Evolutionary conservation across 73 alveolate genomes (phyloP).

Genomic region (Symbiodinium natans): DNA sequence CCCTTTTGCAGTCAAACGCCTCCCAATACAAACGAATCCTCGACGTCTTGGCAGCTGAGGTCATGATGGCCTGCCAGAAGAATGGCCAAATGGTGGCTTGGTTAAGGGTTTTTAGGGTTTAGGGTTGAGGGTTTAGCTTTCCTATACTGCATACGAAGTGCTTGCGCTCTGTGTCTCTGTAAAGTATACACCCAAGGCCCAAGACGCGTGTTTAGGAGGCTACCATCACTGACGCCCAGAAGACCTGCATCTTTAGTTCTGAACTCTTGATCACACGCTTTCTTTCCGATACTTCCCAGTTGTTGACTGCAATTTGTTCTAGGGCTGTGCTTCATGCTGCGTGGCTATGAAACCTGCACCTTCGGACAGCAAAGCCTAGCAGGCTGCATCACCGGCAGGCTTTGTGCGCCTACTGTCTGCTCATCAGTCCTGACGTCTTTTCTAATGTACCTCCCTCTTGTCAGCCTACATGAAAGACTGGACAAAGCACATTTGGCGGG

Average conservation of each 20-base stretch:
- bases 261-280: not conserved
- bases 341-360: too few relatives aligned
- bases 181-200: not conserved
- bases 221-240: not conserved
- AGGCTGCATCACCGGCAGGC: too few relatives aligned
- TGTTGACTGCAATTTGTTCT: too few relatives aligned
- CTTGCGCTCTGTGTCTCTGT: not conserved
- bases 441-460: too few relatives aligned
- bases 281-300: too few relatives aligned
- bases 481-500: too few relatives aligned
- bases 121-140: not conserved
- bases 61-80: conserved; percentile 69
- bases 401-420: too few relatives aligned
- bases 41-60: not conserved
- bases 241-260: not conserved
- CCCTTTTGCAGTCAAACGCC: not conserved
- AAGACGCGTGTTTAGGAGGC: not conserved
- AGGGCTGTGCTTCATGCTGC: too few relatives aligned
- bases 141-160: not conserved
- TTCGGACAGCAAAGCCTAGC: too few relatives aligned
- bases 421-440: too few relatives aligned
- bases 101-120: not conserved
- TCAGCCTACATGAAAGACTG: too few relatives aligned
- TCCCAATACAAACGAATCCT: too few relatives aligned
- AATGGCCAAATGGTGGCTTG: conserved; percentile 29